Evolutionary conservation across 2,329 filamentous ascomycete genomes (phyloP).

Genomic region (Apiospora koreana): DNA sequence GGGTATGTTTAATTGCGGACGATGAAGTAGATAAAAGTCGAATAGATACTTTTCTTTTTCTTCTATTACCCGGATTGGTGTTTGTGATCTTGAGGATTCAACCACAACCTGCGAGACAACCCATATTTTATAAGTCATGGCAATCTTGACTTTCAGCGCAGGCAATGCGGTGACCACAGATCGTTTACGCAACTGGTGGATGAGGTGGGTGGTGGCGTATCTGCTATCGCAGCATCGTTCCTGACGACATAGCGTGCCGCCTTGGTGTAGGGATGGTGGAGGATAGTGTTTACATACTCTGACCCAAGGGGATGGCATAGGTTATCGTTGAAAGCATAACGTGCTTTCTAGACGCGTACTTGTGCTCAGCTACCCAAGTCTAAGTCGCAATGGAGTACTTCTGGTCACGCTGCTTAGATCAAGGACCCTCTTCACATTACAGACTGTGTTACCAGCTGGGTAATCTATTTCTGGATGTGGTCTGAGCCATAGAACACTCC

Average conservation of each 20-base stretch:
- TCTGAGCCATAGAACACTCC: background rate
- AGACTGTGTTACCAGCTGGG: background rate
- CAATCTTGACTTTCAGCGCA: background rate
- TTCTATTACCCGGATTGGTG: too few relatives aligned
- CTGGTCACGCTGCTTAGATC: background rate
- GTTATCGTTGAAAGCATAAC: background rate
- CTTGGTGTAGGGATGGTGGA: background rate
- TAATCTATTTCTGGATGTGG: background rate
- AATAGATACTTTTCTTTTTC: background rate
- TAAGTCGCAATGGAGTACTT: background rate
- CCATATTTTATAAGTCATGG: conserved; percentile 11
- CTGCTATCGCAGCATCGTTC: background rate
- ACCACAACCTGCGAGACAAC: background rate
- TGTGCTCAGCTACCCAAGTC: too few relatives aligned
- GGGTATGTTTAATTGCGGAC: background rate
- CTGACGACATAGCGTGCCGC: background rate
- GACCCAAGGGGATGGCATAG: background rate
- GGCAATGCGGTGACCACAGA: background rate
- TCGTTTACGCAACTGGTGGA: background rate
- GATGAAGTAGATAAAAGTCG: background rate
- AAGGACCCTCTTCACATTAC: background rate
- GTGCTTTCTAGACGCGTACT: background rate
- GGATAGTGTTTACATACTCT: background rate
- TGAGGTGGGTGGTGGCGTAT: background rate
- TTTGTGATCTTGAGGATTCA: background rate